Evolutionary conservation across 2,329 filamentous ascomycete species (phyloP), one percentile per base, ranked within the genome.

Genomic region (Apiospora arundinis): DNA sequence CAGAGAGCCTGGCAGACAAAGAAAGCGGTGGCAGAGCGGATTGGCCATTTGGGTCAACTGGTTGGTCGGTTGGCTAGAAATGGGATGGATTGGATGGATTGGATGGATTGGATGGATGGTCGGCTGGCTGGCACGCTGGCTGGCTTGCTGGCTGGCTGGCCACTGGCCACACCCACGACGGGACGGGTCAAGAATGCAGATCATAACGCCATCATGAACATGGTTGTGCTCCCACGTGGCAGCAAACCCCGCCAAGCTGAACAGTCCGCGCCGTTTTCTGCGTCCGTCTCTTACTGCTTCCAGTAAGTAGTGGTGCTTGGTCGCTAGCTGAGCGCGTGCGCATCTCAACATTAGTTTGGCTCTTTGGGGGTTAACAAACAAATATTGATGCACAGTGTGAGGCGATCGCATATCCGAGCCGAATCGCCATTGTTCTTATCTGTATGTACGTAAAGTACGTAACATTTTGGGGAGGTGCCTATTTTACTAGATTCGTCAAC

Each of bases 161-260:
- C n/a, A n/a, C n/a, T n/a, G n/a, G 52, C 28, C 18, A 37, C 28
- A n/a, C 52, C 25, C 52, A 40, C 32, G 56, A 63, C 56, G 56
- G 32, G 32, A 40, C 32, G 56, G 56, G 56, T 63, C 21, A 40
- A 63, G 14, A 40, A 63, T 63, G 56, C 56, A 63, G 32, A 63
- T 63, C 56, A 63, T 63, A 63, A 63, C 56, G 56, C 56, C 56
- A 63, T 63, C 56, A 40, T 63, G 56, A 63, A 63, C 56, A 63
- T 63, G 56, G 56, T 63, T 63, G 56, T 60, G 28, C 52, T 60
- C 56, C 56, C 56, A 63, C 56, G 56, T 63, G 56, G 56, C 56
- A 63, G 32, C 32, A 40, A 63, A 37, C 56, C 56, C 56, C 56
- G 56, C 56, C 56, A 63, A 63, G 56, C 56, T 63, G 56, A 40